Evolutionary conservation across 495 filamentous ascomycete genomes (phyloP).

Genomic region (Lentithecium fluviatile): DNA sequence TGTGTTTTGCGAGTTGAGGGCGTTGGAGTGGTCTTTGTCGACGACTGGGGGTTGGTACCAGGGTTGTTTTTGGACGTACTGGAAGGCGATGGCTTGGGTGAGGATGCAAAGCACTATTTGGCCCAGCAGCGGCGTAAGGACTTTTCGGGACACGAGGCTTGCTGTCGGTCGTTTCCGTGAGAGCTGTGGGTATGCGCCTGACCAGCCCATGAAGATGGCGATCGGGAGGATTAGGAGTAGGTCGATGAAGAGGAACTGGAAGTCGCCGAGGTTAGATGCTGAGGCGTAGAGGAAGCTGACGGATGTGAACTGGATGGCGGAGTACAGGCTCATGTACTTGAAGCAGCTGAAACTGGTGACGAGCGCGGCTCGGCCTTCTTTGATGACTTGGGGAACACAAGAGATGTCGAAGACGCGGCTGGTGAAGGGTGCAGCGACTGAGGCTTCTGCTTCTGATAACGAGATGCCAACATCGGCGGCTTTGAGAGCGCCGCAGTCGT

Average conservation of each 20-base stretch:
- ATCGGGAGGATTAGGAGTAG: conserved; percentile 90
- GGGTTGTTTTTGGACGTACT: conserved; percentile 67
- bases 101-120: conserved; percentile 80
- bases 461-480: conserved; percentile 99
- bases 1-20: conserved; percentile 89
- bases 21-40: conserved; percentile 72
- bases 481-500: conserved; percentile 96
- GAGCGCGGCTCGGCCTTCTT: conserved; percentile 88
- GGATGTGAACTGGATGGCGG: conserved; percentile 97
- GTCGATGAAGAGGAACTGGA: conserved; percentile 97
- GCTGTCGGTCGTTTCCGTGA: conserved; percentile 85
- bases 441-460: conserved; percentile 95
- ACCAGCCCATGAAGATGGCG: conserved; percentile 99
- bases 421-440: conserved; percentile 96
- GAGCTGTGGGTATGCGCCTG: conserved; percentile 74
- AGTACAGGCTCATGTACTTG: conserved; percentile 99
- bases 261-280: conserved; percentile 94
- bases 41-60: conserved; percentile 86
- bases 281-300: conserved; percentile 97
- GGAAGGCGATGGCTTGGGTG: conserved; percentile 72
- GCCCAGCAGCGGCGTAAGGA: conserved; percentile 83
- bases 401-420: conserved; percentile 94
- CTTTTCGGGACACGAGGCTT: conserved; percentile 88
- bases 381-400: conserved; percentile 91
- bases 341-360: conserved; percentile 99